Conservation (phyloP, 1,139 yeast genomes). For the Blastobotrys capitulatus region DNA sequence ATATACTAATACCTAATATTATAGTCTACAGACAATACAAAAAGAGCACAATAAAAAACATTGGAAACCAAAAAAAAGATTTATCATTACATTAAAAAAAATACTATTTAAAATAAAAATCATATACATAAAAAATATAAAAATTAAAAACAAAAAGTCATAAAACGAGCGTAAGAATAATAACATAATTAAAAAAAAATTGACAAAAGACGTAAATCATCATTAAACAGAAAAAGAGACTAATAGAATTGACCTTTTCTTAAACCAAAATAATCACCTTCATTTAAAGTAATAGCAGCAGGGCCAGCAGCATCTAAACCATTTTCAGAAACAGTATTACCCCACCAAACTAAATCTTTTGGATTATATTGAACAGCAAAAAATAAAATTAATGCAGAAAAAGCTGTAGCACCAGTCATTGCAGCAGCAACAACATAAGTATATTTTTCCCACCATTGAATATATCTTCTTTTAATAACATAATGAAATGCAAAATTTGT, state of each 20-base stretch:
- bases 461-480: conserved; percentile 44
- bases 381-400: conserved; percentile 41
- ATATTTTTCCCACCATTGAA: conserved; percentile 46
- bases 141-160: neutral
- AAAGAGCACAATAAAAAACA: no score
- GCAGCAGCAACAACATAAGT: conserved; percentile 53
- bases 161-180: no score
- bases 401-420: conserved; percentile 48
- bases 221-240: neutral
- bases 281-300: conserved; percentile 18
- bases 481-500: conserved; percentile 49
- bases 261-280: conserved; percentile 11
- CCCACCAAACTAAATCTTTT: conserved; percentile 50
- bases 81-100: no score
- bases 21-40: no score
- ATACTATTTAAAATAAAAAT: no score
- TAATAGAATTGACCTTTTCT: conserved; percentile 9
- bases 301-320: conserved; percentile 41
- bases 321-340: conserved; percentile 40
- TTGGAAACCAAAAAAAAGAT: no score
- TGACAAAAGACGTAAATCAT: neutral
- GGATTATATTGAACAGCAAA: conserved; percentile 48
- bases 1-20: no score
- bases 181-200: neutral
- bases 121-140: neutral